These are phyloP conservation scores for Paramecium tetraurelia DNA, from an alignment of 73 alveolate species.

Conservation along the genomic window DNA sequence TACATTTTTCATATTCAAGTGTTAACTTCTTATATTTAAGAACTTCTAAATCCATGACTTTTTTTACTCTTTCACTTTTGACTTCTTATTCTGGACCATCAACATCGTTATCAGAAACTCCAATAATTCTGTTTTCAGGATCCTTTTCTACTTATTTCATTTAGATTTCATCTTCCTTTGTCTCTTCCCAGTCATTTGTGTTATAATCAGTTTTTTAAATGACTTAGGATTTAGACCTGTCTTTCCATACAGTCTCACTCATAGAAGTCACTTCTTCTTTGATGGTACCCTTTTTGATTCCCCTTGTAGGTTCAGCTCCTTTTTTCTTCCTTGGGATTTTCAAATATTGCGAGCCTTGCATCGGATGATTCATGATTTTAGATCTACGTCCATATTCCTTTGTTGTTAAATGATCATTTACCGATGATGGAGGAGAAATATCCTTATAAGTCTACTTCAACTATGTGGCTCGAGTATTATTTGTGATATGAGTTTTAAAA, in stretches of 20 bases:
- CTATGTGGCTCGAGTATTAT: background rate
- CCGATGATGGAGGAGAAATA: background rate
- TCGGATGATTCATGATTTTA: background rate
- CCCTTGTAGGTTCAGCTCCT: background rate
- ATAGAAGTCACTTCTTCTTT: background rate
- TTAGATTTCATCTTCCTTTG: slow-evolving; percentile 2
- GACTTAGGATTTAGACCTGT: background rate
- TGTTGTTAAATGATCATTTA: background rate
- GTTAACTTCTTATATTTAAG: slow-evolving; percentile 8
- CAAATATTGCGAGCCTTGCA: background rate
- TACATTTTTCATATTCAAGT: background rate
- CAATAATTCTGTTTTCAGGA: slow-evolving; percentile 42
- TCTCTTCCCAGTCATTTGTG: slow-evolving; percentile 1
- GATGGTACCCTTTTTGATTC: background rate
- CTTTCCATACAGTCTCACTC: background rate
- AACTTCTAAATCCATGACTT: background rate
- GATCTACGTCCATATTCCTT: slow-evolving; percentile 5
- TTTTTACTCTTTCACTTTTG: background rate
- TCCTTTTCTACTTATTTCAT: slow-evolving; percentile 9
- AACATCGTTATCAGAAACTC: slow-evolving; percentile 4
- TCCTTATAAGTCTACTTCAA: background rate
- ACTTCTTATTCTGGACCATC: background rate
- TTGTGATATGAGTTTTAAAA: background rate
- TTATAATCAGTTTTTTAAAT: background rate
- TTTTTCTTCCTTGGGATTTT: background rate